phyloP scores from a whole-genome alignment of 2,329 filamentous ascomycete species.

The Alternaria triticina region DNA sequence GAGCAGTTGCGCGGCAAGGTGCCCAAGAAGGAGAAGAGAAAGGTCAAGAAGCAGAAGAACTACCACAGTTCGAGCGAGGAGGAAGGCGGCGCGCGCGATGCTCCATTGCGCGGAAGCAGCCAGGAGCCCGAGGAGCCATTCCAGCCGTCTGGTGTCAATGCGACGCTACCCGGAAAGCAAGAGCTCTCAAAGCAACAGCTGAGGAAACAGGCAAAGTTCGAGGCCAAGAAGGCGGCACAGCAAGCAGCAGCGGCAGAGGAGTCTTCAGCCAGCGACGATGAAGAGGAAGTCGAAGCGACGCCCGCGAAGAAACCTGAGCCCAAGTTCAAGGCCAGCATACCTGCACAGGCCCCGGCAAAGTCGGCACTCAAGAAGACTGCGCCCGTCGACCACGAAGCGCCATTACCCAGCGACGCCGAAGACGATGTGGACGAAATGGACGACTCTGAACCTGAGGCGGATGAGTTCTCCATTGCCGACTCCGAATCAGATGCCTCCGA shows the following conservation, averaged over 20 bases:
- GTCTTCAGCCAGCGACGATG: conserved; percentile 15
- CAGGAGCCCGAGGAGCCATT: conserved; percentile 35
- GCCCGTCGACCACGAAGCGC: conserved; percentile 36
- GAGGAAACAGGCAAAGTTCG: conserved; percentile 25
- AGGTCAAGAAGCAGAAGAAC: conserved; percentile 66
- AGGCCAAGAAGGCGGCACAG: conserved; percentile 22
- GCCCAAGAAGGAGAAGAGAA: conserved; percentile 61
- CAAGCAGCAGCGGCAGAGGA: conserved; percentile 15
- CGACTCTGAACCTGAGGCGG: conserved; percentile 44
- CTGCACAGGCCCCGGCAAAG: conserved; percentile 21
- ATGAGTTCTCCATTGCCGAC: conserved; percentile 43
- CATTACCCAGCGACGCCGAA: conserved; percentile 33
- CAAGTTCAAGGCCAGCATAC: conserved; percentile 29
- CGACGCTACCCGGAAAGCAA: conserved; percentile 18
- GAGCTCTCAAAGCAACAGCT: conserved; percentile 21
- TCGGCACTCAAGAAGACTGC: conserved; percentile 35
- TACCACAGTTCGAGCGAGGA: conserved; percentile 72
- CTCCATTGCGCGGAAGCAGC: conserved; percentile 28
- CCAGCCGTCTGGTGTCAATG: conserved; percentile 31
- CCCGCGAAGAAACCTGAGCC: conserved; percentile 24
- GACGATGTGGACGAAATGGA: conserved; percentile 9
- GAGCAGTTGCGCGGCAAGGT: conserved; percentile 63
- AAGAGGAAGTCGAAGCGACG: neutral
- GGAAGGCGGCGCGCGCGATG: conserved; percentile 49
- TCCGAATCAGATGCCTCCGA: conserved; percentile 45